Conservation (phyloP, 1,284 basidiomycete species). For the Cutaneotrichosporon sp. region DNA sequence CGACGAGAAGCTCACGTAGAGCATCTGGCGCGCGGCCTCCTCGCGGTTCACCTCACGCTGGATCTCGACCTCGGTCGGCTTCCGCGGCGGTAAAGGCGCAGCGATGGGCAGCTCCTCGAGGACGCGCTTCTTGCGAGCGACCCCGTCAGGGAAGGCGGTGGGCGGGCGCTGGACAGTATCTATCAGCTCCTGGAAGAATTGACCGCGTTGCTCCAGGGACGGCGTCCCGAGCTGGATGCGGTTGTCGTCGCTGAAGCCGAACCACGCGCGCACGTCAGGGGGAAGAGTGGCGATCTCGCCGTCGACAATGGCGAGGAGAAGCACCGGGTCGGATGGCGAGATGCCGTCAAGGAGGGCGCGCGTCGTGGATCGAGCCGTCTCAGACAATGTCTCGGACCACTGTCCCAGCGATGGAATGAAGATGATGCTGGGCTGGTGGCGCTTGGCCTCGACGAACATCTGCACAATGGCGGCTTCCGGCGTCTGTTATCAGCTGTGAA, state of each 20-base stretch:
- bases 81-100: constrained; percentile 81
- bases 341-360: constrained; percentile 89
- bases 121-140: constrained; percentile 78
- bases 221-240: constrained; percentile 67
- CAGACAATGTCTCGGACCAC: constrained; percentile 84
- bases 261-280: constrained; percentile 85
- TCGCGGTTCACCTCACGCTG: constrained; percentile 82
- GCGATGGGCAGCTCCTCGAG: constrained; percentile 86
- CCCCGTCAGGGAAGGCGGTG: constrained; percentile 85
- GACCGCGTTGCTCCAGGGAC: constrained; percentile 61
- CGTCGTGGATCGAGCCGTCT: constrained; percentile 80
- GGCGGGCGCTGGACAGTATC: constrained; percentile 72
- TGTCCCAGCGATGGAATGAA: constrained; percentile 88
- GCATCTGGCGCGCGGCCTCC: constrained; percentile 71
- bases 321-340: constrained; percentile 84
- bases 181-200: constrained; percentile 77
- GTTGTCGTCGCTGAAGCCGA: constrained; percentile 75
- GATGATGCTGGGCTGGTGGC: constrained; percentile 93
- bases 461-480: constrained; percentile 92
- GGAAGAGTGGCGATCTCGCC: constrained; percentile 71
- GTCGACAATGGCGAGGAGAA: constrained; percentile 86
- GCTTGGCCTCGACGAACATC: constrained; percentile 95
- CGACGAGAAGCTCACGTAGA: constrained; percentile 84
- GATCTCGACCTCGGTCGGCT: constrained; percentile 80
- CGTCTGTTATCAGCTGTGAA: constrained; percentile 61